phyloP scores from a whole-genome alignment of 1,139 yeast genomes.

The Pichia sp. region DNA sequence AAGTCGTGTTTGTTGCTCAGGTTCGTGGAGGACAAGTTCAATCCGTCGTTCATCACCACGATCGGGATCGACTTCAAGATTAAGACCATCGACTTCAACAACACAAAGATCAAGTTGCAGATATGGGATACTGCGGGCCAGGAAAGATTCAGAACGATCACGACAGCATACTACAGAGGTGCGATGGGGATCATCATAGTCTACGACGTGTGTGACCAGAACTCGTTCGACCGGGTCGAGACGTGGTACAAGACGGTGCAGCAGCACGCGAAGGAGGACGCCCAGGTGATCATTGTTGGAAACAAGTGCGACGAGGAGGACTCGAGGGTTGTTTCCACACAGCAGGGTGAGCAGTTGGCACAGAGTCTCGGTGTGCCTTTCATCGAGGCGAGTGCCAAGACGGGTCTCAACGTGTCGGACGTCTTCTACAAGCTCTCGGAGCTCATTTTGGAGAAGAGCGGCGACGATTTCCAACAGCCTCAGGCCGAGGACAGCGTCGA shows the following conservation, averaged over 20 bases:
- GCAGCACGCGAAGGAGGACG: slow-evolving; percentile 95
- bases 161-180: slow-evolving; percentile 97
- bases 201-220: slow-evolving; percentile 93
- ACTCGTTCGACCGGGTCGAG: slow-evolving; percentile 80
- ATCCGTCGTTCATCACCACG: slow-evolving; percentile 93
- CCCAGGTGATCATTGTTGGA: slow-evolving; percentile 89
- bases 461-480: slow-evolving; percentile 36
- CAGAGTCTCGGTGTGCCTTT: slow-evolving; percentile 83
- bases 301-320: slow-evolving; percentile 90
- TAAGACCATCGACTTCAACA: slow-evolving; percentile 91
- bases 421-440: slow-evolving; percentile 90
- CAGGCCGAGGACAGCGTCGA: slow-evolving; percentile 35
- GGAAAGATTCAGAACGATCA: slow-evolving; percentile 95
- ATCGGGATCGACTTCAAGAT: slow-evolving; percentile 98
- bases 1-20: slow-evolving; percentile 91
- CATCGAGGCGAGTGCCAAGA: slow-evolving; percentile 93
- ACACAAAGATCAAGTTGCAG: slow-evolving; percentile 88
- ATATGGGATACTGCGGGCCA: slow-evolving; percentile 99
- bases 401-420: slow-evolving; percentile 86
- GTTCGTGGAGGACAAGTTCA: slow-evolving; percentile 95
- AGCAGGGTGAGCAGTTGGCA: slow-evolving; percentile 91
- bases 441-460: slow-evolving; percentile 75
- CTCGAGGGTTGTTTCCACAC: slow-evolving; percentile 69
- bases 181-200: slow-evolving; percentile 97
- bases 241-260: slow-evolving; percentile 94